Base-by-base conservation (phyloP, 169 alveolate species). In the Plasmodium billcollinsi region DNA sequence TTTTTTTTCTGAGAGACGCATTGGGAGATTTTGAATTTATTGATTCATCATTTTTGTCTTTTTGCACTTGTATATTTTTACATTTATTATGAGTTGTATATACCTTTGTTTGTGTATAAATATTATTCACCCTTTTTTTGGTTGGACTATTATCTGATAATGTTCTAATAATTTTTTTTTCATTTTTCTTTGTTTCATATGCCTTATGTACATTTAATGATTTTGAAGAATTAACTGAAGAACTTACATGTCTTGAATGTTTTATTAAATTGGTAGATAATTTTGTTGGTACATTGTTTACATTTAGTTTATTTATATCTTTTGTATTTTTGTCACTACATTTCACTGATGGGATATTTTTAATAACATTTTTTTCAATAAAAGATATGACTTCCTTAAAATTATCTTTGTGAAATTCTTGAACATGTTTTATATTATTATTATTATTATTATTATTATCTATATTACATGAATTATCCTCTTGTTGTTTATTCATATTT, bases 361-460 rank as follows among this genome's bases (percentile, higher is more conserved):
- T 76, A 26, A 76, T 76, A 43, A 76, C 89, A 69, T 76, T 76
- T 45, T 76, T 14, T 59, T 76, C 89, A 8, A 76, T 76, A 66
- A 76, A 76, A 7, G 89, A 76, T 65, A 76, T 76, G 18, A 76
- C 49, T 65, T 76, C 89, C 7, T 76, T 76, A 54, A 76, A 76
- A 58, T 76, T 63, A 21, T 76, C 54, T 49, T 76, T 63, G 45
- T 76, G 71, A 49, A 76, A 76, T 20, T 74, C 73, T 39, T 39
- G 47, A 39, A 39, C 47, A 39, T 39, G 9, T 39, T 39, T 39
- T 39, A 39, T 6, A 39, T 6, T 39, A 20, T 18, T 20, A 12
- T 12, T 76, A 14, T 76, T 45, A 18, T 8, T 21, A n/a, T 43
- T 69, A 33, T 49, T 9, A 5, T 49, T 18, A 2, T 76, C 63